phyloP scores from a whole-genome alignment of 2,329 filamentous ascomycete genomes.

The Botrytis fabae region DNA sequence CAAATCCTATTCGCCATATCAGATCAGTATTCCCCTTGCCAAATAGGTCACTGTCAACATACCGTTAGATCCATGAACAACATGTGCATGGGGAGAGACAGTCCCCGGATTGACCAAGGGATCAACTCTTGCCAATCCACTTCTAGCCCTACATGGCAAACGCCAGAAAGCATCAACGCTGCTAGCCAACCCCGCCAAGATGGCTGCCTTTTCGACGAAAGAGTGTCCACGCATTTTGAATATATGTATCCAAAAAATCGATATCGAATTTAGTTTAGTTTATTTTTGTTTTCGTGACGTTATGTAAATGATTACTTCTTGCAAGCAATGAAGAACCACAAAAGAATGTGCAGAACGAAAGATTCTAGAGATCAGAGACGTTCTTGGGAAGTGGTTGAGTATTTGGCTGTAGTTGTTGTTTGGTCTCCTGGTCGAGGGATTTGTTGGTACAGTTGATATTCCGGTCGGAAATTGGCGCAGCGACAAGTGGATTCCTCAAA shows the following conservation, averaged over 20 bases:
- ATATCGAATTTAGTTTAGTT: not conserved
- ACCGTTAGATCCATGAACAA: conserved; percentile 76
- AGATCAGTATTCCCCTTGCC: conserved; percentile 2
- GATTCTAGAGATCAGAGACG: not conserved
- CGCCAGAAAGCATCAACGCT: conserved; percentile 75
- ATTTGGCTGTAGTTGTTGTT: not conserved
- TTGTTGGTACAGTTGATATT: not conserved
- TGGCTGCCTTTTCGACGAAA: conserved; percentile 5
- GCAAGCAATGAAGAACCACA: not conserved
- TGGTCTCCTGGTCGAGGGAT: not conserved
- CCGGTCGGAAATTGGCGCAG: not conserved
- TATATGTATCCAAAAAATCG: not conserved
- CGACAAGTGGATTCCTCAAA: not conserved
- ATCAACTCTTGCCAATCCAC: conserved; percentile 72
- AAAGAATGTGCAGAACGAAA: conserved; percentile 10
- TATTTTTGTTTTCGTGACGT: not conserved
- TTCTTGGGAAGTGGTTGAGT: conserved; percentile 9
- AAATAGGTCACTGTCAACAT: conserved; percentile 43
- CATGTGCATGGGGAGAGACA: conserved; percentile 67
- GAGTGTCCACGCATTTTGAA: conserved; percentile 19
- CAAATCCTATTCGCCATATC: conserved; percentile 57
- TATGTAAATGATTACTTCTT: not conserved
- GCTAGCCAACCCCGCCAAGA: not conserved
- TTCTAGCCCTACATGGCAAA: conserved; percentile 74
- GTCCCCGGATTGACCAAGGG: conserved; percentile 65